Base-by-base conservation (phyloP, 2,329 filamentous ascomycete species). In the Colletotrichum noveboracense region DNA sequence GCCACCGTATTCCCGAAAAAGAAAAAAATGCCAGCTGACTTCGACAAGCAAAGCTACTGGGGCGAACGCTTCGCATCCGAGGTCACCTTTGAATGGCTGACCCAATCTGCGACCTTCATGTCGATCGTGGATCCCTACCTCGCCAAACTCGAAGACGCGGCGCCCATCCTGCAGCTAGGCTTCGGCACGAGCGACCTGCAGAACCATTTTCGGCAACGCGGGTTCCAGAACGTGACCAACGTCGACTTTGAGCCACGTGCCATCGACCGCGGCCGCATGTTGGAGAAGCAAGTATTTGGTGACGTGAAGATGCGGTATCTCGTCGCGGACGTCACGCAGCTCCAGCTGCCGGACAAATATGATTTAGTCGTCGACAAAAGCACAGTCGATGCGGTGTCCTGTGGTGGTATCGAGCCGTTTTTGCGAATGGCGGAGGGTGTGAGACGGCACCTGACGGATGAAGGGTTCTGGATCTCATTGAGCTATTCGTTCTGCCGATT, bases 41-140 rank as follows among this genome's bases (percentile, higher is more conserved):
- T 87, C 72, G 88, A 89, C 43, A 86, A 89, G 55, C 86, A 88
- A 78, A 85, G 84, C 76, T 90, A 89, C 79, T 90, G 88, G 88
- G 86, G 83, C 70, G 75, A 84, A 7, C 86, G 88, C 30, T 90
- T 89, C 82, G 72, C 80, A 18, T 81, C 81, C 16, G 88, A 90
- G 78, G 82, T 80, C 7, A 79, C 83, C 12, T 89, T 89, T 72
- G 88, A 89, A 78, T 90, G 88, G 88, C 84, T 89, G 18, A 76
- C 84, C 16, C 76, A 85, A 3, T 89, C 88, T 0, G 75, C 80
- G 1, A 81, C 83, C 14, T 88, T 90, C 76, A 80, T 88, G 72
- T 74, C 79, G 32, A 78, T 88, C 70, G 70, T 88, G 34, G 80
- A 84, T 32, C 86, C 87, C 1, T 77, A 85, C 43, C 83, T 89